Conservation (phyloP, 2,329 filamentous ascomycete genomes). For the Fusarium hostae region DNA sequence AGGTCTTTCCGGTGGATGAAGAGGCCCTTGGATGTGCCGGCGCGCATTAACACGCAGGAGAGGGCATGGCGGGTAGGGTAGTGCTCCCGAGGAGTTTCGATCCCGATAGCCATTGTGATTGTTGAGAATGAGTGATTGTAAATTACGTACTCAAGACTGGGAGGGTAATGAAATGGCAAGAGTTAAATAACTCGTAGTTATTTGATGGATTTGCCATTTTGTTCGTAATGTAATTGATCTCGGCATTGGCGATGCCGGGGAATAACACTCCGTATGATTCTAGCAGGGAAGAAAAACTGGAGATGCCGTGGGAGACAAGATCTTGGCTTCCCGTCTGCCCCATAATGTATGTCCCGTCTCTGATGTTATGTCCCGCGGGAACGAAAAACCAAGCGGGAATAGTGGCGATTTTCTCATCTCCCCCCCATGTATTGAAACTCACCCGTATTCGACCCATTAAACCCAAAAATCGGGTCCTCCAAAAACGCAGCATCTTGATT, state of each 20-base stretch:
- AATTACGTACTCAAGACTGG: background rate
- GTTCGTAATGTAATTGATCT: background rate
- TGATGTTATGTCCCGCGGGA: background rate
- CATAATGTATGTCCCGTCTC: background rate
- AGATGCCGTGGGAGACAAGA: background rate
- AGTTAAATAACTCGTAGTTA: slow-evolving; percentile 23
- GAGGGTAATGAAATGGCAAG: background rate
- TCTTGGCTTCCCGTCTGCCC: background rate
- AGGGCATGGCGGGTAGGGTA: slow-evolving; percentile 43
- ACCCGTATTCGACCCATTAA: slow-evolving; percentile 47
- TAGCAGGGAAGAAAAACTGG: slow-evolving; percentile 10
- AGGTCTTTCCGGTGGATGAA: slow-evolving; percentile 66
- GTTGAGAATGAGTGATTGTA: background rate
- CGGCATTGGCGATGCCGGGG: background rate
- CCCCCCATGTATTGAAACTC: slow-evolving; percentile 33
- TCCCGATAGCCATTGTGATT: slow-evolving; percentile 17
- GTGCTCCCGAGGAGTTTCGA: background rate
- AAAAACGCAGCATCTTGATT: slow-evolving; percentile 29
- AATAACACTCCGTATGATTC: background rate
- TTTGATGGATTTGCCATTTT: background rate
- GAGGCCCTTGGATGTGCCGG: slow-evolving; percentile 71
- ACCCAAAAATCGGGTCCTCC: slow-evolving; percentile 48
- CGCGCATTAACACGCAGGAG: slow-evolving; percentile 68
- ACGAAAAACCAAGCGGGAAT: background rate
- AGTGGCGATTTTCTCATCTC: slow-evolving; percentile 1